Evolutionary conservation across 2,329 filamentous ascomycete genomes (phyloP).

Genomic region (Colletotrichum lupini): DNA sequence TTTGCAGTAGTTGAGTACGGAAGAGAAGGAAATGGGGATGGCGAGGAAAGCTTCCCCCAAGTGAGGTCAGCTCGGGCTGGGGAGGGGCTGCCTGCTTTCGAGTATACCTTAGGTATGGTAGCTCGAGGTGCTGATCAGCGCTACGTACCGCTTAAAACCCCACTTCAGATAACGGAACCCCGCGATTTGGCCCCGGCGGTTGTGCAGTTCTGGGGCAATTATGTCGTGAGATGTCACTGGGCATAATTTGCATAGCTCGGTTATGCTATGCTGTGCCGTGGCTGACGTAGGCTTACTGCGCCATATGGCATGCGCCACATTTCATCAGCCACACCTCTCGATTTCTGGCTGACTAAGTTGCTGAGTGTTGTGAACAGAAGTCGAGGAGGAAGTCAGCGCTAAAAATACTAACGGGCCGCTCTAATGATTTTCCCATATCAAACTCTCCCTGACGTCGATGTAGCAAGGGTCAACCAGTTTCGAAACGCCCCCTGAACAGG

Average conservation of each 20-base stretch:
- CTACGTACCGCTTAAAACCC: constrained; percentile 8
- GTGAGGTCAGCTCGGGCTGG: constrained; percentile 1
- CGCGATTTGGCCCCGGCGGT: constrained; percentile 11
- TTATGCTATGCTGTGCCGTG: neutral
- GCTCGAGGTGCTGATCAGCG: neutral
- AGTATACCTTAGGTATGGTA: neutral
- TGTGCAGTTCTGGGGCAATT: constrained; percentile 1
- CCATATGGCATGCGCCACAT: neutral
- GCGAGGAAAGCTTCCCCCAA: neutral
- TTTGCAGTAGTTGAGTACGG: neutral
- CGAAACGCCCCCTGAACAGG: constrained; percentile 31
- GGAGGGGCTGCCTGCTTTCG: neutral
- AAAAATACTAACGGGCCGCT: constrained; percentile 19
- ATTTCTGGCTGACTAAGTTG: neutral
- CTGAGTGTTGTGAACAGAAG: neutral
- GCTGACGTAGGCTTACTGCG: neutral
- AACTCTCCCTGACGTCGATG: neutral
- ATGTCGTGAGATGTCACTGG: neutral
- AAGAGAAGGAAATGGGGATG: neutral
- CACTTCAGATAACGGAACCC: constrained; percentile 31
- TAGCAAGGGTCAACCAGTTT: constrained; percentile 27
- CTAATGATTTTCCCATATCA: constrained; percentile 23
- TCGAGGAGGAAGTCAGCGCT: neutral
- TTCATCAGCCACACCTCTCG: neutral
- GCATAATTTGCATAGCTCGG: neutral